These are phyloP conservation scores for Hypoxylon intermedium DNA, from an alignment of 495 filamentous ascomycete species.

Conservation along the genomic window DNA sequence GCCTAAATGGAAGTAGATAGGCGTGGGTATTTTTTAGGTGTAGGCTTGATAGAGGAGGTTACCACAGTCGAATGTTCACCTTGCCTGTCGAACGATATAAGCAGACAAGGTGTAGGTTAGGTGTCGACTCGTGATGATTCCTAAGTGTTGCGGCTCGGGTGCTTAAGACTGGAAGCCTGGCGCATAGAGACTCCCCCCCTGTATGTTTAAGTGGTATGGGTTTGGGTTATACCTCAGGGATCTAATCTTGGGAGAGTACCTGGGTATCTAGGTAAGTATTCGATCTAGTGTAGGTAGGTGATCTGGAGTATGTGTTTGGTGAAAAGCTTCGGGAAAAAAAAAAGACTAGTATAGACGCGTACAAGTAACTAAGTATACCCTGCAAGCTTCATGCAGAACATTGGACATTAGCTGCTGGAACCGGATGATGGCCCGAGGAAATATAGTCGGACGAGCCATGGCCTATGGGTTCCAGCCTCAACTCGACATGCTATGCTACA, in stretches of 20 bases:
- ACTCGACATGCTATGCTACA: conserved; percentile 17
- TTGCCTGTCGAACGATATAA: background rate
- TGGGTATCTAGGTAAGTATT: background rate
- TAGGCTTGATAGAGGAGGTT: background rate
- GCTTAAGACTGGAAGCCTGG: background rate
- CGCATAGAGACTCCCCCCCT: background rate
- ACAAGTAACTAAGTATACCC: background rate
- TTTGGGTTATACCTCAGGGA: background rate
- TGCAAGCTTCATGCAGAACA: conserved; percentile 24
- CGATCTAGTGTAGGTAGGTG: too few relatives aligned
- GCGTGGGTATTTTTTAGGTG: too few relatives aligned
- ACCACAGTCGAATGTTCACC: conserved; percentile 7
- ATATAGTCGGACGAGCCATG: conserved; percentile 12
- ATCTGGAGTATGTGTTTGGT: too few relatives aligned
- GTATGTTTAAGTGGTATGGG: background rate
- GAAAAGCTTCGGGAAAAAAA: too few relatives aligned
- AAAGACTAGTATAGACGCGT: background rate
- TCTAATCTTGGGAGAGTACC: conserved; percentile 7
- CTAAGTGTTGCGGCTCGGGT: background rate
- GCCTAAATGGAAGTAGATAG: too few relatives aligned
- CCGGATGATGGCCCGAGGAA: conserved; percentile 1
- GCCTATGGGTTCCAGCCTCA: conserved; percentile 17
- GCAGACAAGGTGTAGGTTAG: conserved; percentile 4
- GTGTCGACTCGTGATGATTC: conserved; percentile 4
- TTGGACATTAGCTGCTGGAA: conserved; percentile 13